A percentile compares a stretch with the other conserved stretches of the same genome.
Conservation (phyloP, 2,329 filamentous ascomycete species). For the Aureobasidium sp. region DNA sequence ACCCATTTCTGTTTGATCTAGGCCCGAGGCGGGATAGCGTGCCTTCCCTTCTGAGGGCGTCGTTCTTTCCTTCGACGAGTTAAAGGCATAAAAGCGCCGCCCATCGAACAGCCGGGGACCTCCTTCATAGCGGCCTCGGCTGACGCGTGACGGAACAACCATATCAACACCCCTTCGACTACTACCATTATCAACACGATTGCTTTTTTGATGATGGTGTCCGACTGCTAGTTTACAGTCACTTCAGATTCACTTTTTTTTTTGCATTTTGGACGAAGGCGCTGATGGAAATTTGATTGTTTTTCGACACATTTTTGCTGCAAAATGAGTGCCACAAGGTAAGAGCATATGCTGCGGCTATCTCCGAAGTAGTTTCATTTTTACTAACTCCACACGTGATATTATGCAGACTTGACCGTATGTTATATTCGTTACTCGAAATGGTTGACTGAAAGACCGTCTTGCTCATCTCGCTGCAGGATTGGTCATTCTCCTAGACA, state of each 20-base stretch:
- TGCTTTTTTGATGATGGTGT: not conserved
- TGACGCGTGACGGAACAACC: slow-evolving; percentile 13
- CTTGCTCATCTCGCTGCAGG: no score
- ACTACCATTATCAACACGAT: not conserved
- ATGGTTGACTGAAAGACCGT: no score
- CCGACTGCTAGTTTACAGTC: slow-evolving; percentile 4
- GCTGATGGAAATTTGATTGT: slow-evolving; percentile 7
- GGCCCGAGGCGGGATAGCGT: slow-evolving; percentile 1
- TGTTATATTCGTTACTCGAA: slow-evolving; percentile 25
- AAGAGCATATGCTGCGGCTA: slow-evolving; percentile 13
- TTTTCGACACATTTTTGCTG: not conserved
- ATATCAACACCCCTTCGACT: not conserved
- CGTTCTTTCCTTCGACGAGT: slow-evolving; percentile 13
- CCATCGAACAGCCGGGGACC: slow-evolving; percentile 14
- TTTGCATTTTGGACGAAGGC: slow-evolving; percentile 5
- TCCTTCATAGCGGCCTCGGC: slow-evolving; percentile 14
- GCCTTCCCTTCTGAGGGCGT: slow-evolving; percentile 6
- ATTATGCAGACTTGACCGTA: slow-evolving; percentile 33
- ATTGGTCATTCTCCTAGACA: slow-evolving; percentile 57
- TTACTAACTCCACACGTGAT: slow-evolving; percentile 17
- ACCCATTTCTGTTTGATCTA: not conserved
- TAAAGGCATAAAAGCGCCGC: slow-evolving; percentile 15
- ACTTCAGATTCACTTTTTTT: slow-evolving; percentile 14
- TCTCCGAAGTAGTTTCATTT: slow-evolving; percentile 14
- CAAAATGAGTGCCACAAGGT: slow-evolving; percentile 21